These are phyloP conservation scores for Heterobasidion annosum DNA, from an alignment of 1,284 basidiomycete species.

Conservation along the genomic window DNA sequence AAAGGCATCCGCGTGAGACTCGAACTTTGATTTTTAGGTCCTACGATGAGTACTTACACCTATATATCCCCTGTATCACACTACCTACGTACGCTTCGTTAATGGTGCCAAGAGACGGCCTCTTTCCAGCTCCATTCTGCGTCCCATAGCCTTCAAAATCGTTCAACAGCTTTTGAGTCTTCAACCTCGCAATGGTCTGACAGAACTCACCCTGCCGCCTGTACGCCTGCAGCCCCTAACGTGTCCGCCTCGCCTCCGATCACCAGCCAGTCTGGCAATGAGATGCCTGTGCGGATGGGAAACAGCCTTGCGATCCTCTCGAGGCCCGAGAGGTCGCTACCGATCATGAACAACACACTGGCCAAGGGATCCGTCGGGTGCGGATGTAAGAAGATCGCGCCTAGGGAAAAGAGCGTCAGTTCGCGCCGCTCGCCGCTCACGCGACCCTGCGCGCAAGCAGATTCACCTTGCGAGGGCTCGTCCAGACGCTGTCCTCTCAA, in stretches of 20 bases:
- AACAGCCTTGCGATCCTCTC: constrained; percentile 65
- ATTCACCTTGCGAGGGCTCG: constrained; percentile 20
- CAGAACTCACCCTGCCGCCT: constrained; percentile 53
- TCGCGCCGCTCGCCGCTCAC: not conserved
- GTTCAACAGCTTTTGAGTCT: too few relatives aligned
- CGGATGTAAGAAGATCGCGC: constrained; percentile 63
- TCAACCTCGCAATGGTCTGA: not conserved
- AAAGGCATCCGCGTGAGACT: constrained; percentile 34
- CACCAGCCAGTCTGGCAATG: constrained; percentile 70
- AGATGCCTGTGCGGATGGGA: constrained; percentile 71
- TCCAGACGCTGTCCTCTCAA: constrained; percentile 16
- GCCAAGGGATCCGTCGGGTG: constrained; percentile 37
- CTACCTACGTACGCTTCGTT: constrained; percentile 22
- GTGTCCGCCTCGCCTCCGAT: constrained; percentile 40
- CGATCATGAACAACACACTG: constrained; percentile 50
- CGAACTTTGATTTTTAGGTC: constrained; percentile 37
- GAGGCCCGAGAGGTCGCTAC: constrained; percentile 44
- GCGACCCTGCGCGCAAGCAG: not conserved
- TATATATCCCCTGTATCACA: constrained; percentile 29
- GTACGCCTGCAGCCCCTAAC: constrained; percentile 61
- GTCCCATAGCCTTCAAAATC: constrained; percentile 30
- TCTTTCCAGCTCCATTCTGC: constrained; percentile 48
- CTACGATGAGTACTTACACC: constrained; percentile 25
- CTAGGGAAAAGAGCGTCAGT: constrained; percentile 19
- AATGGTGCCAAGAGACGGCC: constrained; percentile 37